phyloP scores from a whole-genome alignment of 106 monocot species.

The Posidonia australis region DNA sequence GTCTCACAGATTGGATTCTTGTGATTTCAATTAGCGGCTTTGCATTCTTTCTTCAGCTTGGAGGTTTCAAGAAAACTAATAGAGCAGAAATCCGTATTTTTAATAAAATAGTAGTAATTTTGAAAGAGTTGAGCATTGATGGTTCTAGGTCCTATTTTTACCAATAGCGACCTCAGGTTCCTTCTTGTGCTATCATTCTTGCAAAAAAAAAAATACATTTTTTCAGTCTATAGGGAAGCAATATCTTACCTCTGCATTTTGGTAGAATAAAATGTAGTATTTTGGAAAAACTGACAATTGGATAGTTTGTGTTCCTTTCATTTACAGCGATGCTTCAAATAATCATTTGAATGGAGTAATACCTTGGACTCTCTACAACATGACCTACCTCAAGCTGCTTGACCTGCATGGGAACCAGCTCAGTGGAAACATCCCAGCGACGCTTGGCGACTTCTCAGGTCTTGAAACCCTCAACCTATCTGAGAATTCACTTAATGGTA shows the following conservation, averaged over 20 bases:
- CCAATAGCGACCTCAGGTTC: too few relatives aligned
- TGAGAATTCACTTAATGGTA: conserved; percentile 51
- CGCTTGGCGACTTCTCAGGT: conserved; percentile 38
- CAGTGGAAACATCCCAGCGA: conserved; percentile 42
- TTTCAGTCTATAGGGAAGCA: too few relatives aligned
- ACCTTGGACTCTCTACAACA: conserved; percentile 50
- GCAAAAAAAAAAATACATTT: too few relatives aligned
- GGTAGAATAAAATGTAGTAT: too few relatives aligned
- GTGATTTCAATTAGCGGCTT: too few relatives aligned
- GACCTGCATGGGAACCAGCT: conserved; percentile 68
- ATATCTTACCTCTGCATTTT: too few relatives aligned
- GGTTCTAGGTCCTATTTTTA: too few relatives aligned
- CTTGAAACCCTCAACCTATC: conserved; percentile 62
- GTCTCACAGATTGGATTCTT: neutral
- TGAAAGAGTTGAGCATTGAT: too few relatives aligned
- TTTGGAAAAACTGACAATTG: neutral
- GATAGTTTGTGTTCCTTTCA: neutral
- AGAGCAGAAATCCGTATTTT: neutral
- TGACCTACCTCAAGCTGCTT: conserved; percentile 54
- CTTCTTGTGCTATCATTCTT: too few relatives aligned
- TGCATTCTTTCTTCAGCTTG: too few relatives aligned
- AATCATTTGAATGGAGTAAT: conserved; percentile 60
- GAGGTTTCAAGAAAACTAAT: too few relatives aligned
- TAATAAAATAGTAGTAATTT: neutral
- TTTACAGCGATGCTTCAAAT: conserved; percentile 70